Conservation (phyloP, 768 basidiomycete genomes). For the Naganishia vaughanmartiniae region DNA sequence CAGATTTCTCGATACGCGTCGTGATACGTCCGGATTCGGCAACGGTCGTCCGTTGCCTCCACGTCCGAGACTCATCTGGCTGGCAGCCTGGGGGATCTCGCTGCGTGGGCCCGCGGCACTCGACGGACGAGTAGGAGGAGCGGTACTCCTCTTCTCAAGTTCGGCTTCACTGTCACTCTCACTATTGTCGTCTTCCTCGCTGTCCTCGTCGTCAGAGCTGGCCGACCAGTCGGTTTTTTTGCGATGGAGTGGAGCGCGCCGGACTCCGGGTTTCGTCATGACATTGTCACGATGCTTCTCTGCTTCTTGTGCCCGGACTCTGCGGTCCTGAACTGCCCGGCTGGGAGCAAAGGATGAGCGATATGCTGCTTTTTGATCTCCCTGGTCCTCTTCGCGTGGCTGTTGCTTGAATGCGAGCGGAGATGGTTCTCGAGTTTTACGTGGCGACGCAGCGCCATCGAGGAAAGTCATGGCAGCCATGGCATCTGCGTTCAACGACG, state of each 20-base stretch:
- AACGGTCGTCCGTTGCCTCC: constrained; percentile 28
- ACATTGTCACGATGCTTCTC: constrained; percentile 79
- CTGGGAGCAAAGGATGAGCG: constrained; percentile 87
- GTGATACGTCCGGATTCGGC: constrained; percentile 9
- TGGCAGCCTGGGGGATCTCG: neutral
- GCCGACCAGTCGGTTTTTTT: constrained; percentile 54
- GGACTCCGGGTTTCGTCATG: constrained; percentile 60
- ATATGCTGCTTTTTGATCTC: constrained; percentile 54
- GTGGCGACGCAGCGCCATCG: constrained; percentile 44
- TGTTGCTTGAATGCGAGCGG: constrained; percentile 17
- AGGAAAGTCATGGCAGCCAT: constrained; percentile 76
- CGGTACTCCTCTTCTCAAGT: neutral
- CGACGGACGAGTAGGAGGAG: neutral
- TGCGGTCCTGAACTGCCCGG: constrained; percentile 76
- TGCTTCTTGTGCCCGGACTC: constrained; percentile 77
- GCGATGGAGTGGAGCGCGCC: neutral
- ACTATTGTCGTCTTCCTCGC: constrained; percentile 56
- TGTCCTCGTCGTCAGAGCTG: constrained; percentile 75
- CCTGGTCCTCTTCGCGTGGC: constrained; percentile 35
- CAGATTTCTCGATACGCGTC: constrained; percentile 31
- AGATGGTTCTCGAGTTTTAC: constrained; percentile 39
- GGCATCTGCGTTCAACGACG: constrained; percentile 59
- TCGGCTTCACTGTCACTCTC: constrained; percentile 28
- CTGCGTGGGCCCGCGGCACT: neutral
- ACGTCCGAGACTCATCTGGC: constrained; percentile 26